Conservation (phyloP, 345 rosid species). For the Boechera retrofracta region DNA sequence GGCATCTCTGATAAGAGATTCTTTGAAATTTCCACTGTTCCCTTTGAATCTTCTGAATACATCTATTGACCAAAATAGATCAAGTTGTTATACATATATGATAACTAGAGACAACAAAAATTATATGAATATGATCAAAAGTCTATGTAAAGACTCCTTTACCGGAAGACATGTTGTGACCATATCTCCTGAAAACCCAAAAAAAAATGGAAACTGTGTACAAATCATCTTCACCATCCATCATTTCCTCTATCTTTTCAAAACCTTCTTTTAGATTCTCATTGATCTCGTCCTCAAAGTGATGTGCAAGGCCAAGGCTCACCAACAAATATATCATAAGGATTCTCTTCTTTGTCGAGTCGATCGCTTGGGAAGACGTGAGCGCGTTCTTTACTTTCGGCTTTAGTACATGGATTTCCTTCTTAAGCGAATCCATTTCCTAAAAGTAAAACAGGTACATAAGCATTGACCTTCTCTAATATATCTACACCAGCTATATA, state of each 20-base stretch:
- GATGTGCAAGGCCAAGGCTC: constrained; percentile 26
- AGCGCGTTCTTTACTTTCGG: not conserved
- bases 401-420: constrained; percentile 16
- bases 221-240: constrained; percentile 20
- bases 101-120: not conserved
- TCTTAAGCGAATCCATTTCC: constrained; percentile 25
- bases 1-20: constrained; percentile 19
- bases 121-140: no score
- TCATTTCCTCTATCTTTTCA: not conserved
- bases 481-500: not conserved
- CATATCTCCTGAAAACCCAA: constrained; percentile 21
- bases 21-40: constrained; percentile 37
- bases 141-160: not conserved
- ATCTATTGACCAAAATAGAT: constrained; percentile 34
- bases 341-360: not conserved
- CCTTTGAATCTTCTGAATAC: constrained; percentile 46
- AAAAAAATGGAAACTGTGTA: constrained; percentile 26
- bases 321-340: constrained; percentile 4
- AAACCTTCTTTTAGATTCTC: not conserved
- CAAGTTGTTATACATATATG: not conserved
- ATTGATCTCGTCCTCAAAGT: constrained; percentile 19
- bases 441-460: not conserved
- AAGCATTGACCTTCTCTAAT: not conserved
- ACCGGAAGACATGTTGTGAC: constrained; percentile 33
- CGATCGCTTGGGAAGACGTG: not conserved